phyloP scores from a whole-genome alignment of 306 rosid genomes.

The Echinosophora koreensis region DNA sequence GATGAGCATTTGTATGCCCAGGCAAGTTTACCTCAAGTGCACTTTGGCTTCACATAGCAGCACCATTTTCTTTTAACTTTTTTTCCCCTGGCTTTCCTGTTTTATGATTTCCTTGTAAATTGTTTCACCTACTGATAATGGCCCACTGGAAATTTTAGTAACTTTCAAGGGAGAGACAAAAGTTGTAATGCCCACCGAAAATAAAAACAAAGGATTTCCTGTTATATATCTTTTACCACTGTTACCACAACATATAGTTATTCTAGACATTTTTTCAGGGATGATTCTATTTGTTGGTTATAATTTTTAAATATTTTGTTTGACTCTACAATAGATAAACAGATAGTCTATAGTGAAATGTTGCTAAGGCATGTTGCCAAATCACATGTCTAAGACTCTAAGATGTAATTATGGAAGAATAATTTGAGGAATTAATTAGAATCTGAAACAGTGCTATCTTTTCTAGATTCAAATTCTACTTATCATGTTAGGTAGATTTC shows the following conservation, averaged over 20 bases:
- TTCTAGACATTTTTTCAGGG: background rate
- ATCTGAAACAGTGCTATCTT: too few species aligned
- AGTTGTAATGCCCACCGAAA: background rate
- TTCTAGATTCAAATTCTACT: too few species aligned
- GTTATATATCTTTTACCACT: background rate
- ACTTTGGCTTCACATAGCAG: constrained; percentile 28
- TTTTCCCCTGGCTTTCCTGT: constrained; percentile 18
- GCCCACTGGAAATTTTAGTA: too few species aligned
- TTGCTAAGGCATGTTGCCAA: too few species aligned
- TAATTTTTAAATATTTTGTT: background rate
- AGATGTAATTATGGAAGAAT: too few species aligned
- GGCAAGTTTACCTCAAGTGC: constrained; percentile 37
- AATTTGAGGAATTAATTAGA: too few species aligned
- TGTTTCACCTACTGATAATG: too few species aligned
- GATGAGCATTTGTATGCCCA: constrained; percentile 43
- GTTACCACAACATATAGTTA: background rate
- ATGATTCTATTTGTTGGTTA: background rate
- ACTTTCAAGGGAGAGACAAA: background rate
- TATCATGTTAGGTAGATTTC: too few species aligned
- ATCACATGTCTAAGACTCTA: too few species aligned
- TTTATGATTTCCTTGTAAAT: constrained; percentile 21
- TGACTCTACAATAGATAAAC: too few species aligned
- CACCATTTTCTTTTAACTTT: background rate
- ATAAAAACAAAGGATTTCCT: constrained; percentile 15
- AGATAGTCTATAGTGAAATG: too few species aligned